Evolutionary conservation across 331 rosid species (phyloP).

Genomic region (Quercus lobata): DNA sequence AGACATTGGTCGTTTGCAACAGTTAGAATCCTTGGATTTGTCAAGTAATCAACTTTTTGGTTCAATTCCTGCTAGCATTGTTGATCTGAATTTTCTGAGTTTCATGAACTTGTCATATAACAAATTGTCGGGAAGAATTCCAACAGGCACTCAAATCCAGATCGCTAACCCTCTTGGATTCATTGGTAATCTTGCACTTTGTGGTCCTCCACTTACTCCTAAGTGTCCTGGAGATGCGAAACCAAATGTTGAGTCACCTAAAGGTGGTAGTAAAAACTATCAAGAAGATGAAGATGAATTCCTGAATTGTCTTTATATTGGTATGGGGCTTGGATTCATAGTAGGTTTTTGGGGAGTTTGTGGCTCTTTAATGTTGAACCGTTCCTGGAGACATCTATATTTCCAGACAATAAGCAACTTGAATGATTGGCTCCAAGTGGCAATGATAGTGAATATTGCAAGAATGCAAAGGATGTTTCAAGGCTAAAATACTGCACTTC

Average conservation of each 20-base stretch:
- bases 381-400: constrained; percentile 15
- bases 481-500: too few species aligned
- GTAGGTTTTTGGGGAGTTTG: constrained; percentile 18
- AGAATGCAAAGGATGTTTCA: not conserved
- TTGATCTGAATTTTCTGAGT: not conserved
- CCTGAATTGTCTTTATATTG: not conserved
- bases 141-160: not conserved
- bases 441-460: not conserved
- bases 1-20: not conserved
- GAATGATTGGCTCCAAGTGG: not conserved
- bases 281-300: too few species aligned
- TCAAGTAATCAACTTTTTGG: not conserved
- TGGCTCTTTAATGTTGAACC: not conserved
- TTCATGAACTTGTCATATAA: not conserved
- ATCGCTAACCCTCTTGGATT: not conserved
- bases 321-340: not conserved
- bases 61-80: not conserved
- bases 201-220: constrained; percentile 1
- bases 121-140: constrained; percentile 1
- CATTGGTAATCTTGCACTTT: not conserved
- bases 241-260: too few species aligned
- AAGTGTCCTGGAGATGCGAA: not conserved
- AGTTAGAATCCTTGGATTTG: not conserved
- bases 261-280: too few species aligned
- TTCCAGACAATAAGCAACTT: not conserved